Conservation (phyloP, 345 rosid genomes). For the Syzygium jambos region DNA sequence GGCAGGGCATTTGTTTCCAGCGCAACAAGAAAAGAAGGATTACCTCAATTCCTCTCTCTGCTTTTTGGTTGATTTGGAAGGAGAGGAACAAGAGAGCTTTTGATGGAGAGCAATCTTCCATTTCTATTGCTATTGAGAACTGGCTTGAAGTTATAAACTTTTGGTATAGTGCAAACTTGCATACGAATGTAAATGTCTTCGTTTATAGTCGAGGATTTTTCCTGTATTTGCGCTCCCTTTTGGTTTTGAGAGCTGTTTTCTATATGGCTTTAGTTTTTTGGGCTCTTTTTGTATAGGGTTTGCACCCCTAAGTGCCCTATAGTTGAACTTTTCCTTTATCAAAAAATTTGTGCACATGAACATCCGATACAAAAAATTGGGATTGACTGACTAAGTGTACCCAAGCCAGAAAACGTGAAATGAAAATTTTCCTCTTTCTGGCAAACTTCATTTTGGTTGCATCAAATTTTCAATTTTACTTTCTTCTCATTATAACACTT, state of each 20-base stretch:
- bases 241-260: not conserved
- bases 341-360: not conserved
- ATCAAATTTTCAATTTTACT: not conserved
- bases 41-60: not conserved
- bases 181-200: not conserved
- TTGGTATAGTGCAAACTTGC: not conserved
- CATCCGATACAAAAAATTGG: not conserved
- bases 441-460: not conserved
- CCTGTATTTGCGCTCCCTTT: not conserved
- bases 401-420: not conserved
- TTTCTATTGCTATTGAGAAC: not conserved
- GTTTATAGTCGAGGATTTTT: not conserved
- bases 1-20: not conserved
- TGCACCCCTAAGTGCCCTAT: not conserved
- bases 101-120: not conserved
- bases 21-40: not conserved
- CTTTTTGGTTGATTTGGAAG: not conserved
- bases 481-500: not conserved
- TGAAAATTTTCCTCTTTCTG: not conserved
- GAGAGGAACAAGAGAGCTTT: not conserved
- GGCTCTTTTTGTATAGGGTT: not conserved
- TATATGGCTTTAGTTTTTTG: not conserved
- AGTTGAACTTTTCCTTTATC: not conserved
- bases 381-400: not conserved
- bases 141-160: not conserved